Conservation (phyloP, 192 early-diverging fungal species). For the Mortierella hygrophila region DNA sequence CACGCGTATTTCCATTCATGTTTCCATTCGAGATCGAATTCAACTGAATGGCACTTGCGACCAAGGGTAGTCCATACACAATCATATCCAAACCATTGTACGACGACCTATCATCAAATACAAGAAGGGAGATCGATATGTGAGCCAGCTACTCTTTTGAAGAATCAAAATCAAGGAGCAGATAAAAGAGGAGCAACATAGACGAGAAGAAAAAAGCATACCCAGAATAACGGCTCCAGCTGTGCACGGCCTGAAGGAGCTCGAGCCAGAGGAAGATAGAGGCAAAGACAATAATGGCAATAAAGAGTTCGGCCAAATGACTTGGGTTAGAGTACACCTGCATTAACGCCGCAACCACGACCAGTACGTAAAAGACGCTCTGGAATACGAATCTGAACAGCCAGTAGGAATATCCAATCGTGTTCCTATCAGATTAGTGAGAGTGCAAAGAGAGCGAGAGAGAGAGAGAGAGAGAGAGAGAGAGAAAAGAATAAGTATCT, state of each 20-base stretch:
- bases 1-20: neutral
- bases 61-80: constrained; percentile 6
- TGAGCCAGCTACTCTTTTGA: too few species aligned
- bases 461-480: neutral
- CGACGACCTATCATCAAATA: neutral
- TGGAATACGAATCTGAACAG: constrained; percentile 4
- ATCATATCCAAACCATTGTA: neutral
- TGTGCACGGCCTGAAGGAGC: neutral
- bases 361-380: neutral
- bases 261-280: constrained; percentile 6
- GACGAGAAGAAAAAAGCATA: neutral
- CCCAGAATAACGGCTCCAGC: neutral
- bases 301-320: neutral
- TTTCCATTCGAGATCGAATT: neutral
- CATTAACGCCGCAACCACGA: neutral
- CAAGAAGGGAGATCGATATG: neutral
- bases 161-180: neutral
- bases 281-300: neutral
- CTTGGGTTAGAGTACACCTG: neutral
- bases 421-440: constrained; percentile 4
- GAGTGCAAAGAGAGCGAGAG: too few species aligned
- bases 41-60: neutral
- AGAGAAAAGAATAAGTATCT: neutral
- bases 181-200: neutral
- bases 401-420: constrained; percentile 9